A percentile compares a stretch with the other conserved stretches of the same genome.
Evolutionary conservation across 2,329 filamentous ascomycete species (phyloP).

Genomic region (Gliomastix tumulicola): DNA sequence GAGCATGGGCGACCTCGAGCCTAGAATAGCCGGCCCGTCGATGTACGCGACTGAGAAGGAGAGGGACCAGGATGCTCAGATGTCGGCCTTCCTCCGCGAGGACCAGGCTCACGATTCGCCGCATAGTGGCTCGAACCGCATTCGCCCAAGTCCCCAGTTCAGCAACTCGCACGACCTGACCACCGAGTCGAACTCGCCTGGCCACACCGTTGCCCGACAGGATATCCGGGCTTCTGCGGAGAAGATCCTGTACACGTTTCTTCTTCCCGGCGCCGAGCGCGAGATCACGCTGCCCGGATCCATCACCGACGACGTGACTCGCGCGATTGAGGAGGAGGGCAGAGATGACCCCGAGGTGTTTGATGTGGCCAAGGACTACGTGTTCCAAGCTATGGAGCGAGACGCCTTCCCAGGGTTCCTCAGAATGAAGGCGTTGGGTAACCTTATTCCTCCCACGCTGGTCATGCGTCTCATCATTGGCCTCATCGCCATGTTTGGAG

Average conservation of each 20-base stretch:
- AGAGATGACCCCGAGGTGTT: constrained; percentile 97
- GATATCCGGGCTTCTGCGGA: constrained; percentile 92
- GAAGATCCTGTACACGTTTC: constrained; percentile 97
- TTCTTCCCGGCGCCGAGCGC: constrained; percentile 89
- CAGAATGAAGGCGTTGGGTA: constrained; percentile 89
- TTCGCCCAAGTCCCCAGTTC: constrained; percentile 47
- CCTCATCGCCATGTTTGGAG: constrained; percentile 75
- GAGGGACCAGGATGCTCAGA: constrained; percentile 76
- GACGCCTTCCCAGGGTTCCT: constrained; percentile 98
- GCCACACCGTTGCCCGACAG: constrained; percentile 75
- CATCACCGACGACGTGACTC: constrained; percentile 80
- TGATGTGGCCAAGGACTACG: constrained; percentile 95
- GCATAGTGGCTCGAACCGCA: constrained; percentile 35
- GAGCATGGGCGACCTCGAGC: constrained; percentile 59
- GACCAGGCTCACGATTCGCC: constrained; percentile 51
- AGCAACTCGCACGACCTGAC: constrained; percentile 55
- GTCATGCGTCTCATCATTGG: constrained; percentile 81
- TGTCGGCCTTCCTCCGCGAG: constrained; percentile 82
- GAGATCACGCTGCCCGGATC: constrained; percentile 89
- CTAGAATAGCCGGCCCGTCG: constrained; percentile 51
- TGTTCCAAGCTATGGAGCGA: constrained; percentile 98
- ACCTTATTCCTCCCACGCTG: constrained; percentile 86
- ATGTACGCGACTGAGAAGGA: constrained; percentile 64
- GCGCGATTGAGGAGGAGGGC: constrained; percentile 81
- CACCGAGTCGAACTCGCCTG: constrained; percentile 75